Evolutionary conservation across 192 early-diverging fungal species (phyloP).

Genomic region (Jimgerdemannia flammicorona): DNA sequence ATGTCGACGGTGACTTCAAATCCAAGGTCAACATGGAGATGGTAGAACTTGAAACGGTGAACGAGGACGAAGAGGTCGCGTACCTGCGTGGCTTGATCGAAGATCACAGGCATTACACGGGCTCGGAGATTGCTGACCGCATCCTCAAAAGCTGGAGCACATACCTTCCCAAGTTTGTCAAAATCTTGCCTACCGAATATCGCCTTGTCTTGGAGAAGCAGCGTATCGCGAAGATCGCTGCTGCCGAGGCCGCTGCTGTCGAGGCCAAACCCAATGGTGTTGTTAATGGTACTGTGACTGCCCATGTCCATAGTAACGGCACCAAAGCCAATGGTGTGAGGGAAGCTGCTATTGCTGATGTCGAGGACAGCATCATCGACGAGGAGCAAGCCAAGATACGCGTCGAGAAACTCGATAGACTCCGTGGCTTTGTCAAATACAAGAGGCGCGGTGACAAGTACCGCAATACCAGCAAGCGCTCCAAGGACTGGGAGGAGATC

Average conservation of each 20-base stretch:
- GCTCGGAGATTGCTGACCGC: slow-evolving; percentile 69
- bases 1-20: slow-evolving; percentile 58
- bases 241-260: slow-evolving; percentile 15
- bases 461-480: slow-evolving; percentile 77
- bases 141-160: slow-evolving; percentile 68
- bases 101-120: slow-evolving; percentile 80
- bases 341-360: slow-evolving; percentile 72
- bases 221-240: slow-evolving; percentile 38
- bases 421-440: slow-evolving; percentile 95
- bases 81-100: slow-evolving; percentile 75
- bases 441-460: slow-evolving; percentile 84
- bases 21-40: slow-evolving; percentile 86
- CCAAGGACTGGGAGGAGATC: slow-evolving; percentile 94
- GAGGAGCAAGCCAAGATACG: slow-evolving; percentile 68
- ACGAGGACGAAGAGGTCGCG: slow-evolving; percentile 67
- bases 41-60: slow-evolving; percentile 82
- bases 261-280: slow-evolving; percentile 17
- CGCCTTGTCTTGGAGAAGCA: slow-evolving; percentile 71
- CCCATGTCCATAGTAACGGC: slow-evolving; percentile 28
- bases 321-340: slow-evolving; percentile 22
- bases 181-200: slow-evolving; percentile 94
- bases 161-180: slow-evolving; percentile 79
- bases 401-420: slow-evolving; percentile 80
- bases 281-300: slow-evolving; percentile 9
- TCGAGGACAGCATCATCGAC: slow-evolving; percentile 88